Base-by-base conservation (phyloP, 805 yeast species). In the Clavispora phyllophila region DNA sequence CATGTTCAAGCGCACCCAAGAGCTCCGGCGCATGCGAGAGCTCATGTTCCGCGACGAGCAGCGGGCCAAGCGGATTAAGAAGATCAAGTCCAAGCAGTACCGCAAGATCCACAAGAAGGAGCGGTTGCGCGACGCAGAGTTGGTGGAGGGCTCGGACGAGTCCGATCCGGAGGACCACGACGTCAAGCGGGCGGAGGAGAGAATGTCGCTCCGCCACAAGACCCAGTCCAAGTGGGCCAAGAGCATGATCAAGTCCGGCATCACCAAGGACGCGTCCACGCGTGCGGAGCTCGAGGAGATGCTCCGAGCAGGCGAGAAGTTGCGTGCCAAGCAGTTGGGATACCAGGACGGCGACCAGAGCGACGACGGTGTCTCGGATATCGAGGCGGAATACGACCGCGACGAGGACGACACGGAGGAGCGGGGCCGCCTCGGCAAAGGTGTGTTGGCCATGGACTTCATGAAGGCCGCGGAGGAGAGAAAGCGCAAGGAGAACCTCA, bases 31-130 rank as follows among this genome's bases (percentile, higher is more conserved):
- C 57, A 88, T 89, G 96, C 78, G 99, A 50, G 99, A 93, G 60
- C 76, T 91, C 49, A 87, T 91, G 96, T 93, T 89, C 69, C 76
- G 98, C 55, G 97, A 91, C 56, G 97, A 91, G 68, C 78, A 82
- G 58, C 83, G 87, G 57, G 90, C 98, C 9, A 89, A 79, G 63
- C 78, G 99, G 54, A 75, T 93, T 56, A 91, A 91, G 70, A 93
- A 91, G 68, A 93, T 93, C 63, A 93, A 93, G 63, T 88, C 96
- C 29, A 93, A 91, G 65, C 76, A 88, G 1, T 93, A 82, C 65
- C 86, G 87, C 55, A 84, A 85, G 60, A 84, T 90, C 41, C 82
- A 86, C 56, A 88, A 90, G 76, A 86, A 83, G 62, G 96, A 90
- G 61, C 68, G 86, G 50, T 63, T 84, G 50, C 80, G 79, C 49